Evolutionary conservation across 2,329 filamentous ascomycete genomes (phyloP), one percentile per base, ranked within the genome.

Genomic region (Botrytis cinerea): DNA sequence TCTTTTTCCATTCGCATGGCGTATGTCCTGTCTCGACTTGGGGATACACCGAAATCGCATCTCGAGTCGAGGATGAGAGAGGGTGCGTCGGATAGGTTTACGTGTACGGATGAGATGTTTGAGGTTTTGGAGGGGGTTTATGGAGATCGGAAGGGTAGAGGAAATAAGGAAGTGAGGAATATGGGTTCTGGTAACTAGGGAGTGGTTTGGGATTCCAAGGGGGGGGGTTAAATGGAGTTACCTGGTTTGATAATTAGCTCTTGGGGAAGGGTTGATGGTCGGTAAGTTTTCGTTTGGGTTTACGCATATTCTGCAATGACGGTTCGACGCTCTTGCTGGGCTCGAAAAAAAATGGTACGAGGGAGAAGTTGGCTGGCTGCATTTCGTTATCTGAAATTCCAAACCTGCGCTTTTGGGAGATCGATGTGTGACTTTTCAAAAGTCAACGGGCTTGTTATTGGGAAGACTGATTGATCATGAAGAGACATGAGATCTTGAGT

Each of bases 301-400:
- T n/a, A 14, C 1, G 25, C 5, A 12, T 54, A 25, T n/a, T 51
- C 0, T 1, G 7, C 12, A 16, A n/a, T 54, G 10, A 22, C 12
- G 5, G 2, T 2, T 5, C 5, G 3, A n/a, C 7, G 5, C 2
- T 2, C 25, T 2, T 54, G 1, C 25, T 7, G 12, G 2, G 12
- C 0, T 6, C 0, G 2, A n/a, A n/a, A 1, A 5, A n/a, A 16
- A n/a, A n/a, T 54, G 25, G 48, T 2, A n/a, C 6, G 12, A 4
- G 22, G 14, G 48, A n/a, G 48, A 14, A 6, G 25, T 7, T 51
- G 6, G 25, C 48, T 51, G 14, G 22, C 48, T 51, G 48, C 48
- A 12, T 1, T 51, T 2, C n/a, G 10, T n/a, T 12, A 4, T n/a
- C n/a, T 51, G 48, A n/a, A 4, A 4, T 14, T n/a, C 4, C 1